phyloP scores from a whole-genome alignment of 176 grass and related monocot species.

The Carex scoparia region DNA sequence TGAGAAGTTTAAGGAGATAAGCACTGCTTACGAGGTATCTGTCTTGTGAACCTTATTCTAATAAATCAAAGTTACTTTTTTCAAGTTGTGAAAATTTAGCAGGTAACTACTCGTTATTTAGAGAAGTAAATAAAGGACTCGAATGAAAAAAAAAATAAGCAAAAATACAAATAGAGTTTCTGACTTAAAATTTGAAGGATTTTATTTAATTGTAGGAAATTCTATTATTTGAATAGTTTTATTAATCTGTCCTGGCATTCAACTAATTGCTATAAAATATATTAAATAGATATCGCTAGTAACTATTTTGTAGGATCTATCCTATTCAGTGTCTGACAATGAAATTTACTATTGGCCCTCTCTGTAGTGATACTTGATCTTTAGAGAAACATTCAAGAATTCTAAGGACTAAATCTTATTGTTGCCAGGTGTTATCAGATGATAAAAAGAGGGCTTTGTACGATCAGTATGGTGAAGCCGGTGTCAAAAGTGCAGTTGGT shows the following conservation, averaged over 20 bases:
- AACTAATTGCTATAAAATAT: conserved; percentile 4
- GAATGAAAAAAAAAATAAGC: not conserved
- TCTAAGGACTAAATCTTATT: conserved; percentile 31
- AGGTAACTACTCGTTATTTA: not conserved
- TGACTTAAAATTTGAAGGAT: not conserved
- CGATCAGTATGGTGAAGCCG: conserved; percentile 98
- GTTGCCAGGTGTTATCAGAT: conserved; percentile 89
- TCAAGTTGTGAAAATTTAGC: not conserved
- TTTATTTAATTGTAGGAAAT: conserved; percentile 1
- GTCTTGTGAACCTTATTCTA: conserved; percentile 9
- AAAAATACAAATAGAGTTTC: conserved; percentile 6
- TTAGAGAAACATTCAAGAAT: conserved; percentile 12
- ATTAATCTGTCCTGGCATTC: not conserved
- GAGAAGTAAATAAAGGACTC: not conserved
- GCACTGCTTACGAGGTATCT: conserved; percentile 86
- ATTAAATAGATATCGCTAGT: not conserved
- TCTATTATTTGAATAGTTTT: not conserved
- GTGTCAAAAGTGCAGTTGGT: conserved; percentile 86
- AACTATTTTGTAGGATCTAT: not conserved
- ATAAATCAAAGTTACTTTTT: not conserved
- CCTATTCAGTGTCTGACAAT: conserved; percentile 8
- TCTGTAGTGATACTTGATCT: conserved; percentile 1
- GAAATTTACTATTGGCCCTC: not conserved
- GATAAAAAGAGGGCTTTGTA: conserved; percentile 91
- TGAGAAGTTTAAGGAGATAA: conserved; percentile 99